Conservation (phyloP, 345 rosid species). For the Hibiscus tridactylites region DNA sequence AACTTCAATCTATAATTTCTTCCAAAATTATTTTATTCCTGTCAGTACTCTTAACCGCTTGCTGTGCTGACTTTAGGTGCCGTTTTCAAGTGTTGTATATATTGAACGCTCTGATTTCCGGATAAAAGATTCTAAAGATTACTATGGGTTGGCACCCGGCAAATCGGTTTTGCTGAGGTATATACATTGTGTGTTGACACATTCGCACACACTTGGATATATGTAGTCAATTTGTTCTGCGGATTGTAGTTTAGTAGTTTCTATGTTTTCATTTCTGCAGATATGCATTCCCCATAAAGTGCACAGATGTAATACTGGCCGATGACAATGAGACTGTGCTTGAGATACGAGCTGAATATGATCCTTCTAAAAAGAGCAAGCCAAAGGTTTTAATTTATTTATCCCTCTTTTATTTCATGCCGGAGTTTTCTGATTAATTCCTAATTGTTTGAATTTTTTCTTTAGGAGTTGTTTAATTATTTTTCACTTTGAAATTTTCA, state of each 20-base stretch:
- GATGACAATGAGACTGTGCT: slow-evolving; percentile 66
- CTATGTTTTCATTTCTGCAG: slow-evolving; percentile 19
- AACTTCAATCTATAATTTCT: not conserved
- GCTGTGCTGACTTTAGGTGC: slow-evolving; percentile 33
- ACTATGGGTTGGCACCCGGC: slow-evolving; percentile 92
- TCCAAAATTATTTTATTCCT: not conserved
- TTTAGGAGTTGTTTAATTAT: not conserved
- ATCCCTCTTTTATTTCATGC: not conserved
- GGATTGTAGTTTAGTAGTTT: not conserved
- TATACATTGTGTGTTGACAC: not conserved
- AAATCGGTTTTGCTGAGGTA: slow-evolving; percentile 84
- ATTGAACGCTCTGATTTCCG: slow-evolving; percentile 89
- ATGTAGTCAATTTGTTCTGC: not conserved
- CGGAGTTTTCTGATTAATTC: slow-evolving; percentile 2
- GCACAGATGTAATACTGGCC: slow-evolving; percentile 58
- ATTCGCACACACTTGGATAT: not conserved
- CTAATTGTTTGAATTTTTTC: not conserved
- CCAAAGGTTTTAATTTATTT: slow-evolving; percentile 59
- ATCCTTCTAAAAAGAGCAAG: slow-evolving; percentile 69
- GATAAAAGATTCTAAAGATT: slow-evolving; percentile 86
- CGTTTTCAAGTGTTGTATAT: slow-evolving; percentile 70
- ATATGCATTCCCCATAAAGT: slow-evolving; percentile 66
- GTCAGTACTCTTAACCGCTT: not conserved
- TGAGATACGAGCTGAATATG: slow-evolving; percentile 79
- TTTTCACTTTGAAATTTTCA: not conserved